Base-by-base conservation (phyloP, 768 basidiomycete species). In the Podaxis pistillaris region DNA sequence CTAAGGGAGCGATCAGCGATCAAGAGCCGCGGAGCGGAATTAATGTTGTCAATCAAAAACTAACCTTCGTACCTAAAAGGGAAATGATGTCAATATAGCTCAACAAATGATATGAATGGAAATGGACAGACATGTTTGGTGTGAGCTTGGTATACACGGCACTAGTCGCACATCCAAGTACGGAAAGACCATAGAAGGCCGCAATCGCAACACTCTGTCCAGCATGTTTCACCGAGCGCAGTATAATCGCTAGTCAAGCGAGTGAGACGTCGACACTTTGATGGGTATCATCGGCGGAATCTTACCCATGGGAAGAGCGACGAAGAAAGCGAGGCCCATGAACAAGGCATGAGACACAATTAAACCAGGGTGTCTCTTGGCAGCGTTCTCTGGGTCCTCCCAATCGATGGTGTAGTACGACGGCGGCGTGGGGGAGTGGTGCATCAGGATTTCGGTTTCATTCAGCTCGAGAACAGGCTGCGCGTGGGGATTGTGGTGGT, bases 381-480 rank as follows among this genome's bases (percentile, higher is more conserved):
- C 73, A 8, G 74, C 70, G 60, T 79, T 63, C 26, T 68, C 82
- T 6, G 70, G 72, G 54, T 82, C 79, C 38, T 90, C 86, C 71
- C 87, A 83, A 72, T 96, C 94, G 66, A 89, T 83, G 13, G 90
- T 87, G 73, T 86, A 93, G 73, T 94, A 96, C 2, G 93, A 94
- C 0, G 88, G 85, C 0, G 91, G 91, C 0, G 89, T 90, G 0
- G 87, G 86, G 0, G 78, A 71, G 71, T 95, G 93, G 60, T 77
- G 74, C 66, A 84, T 71, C 36, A 85, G 76, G 53, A 94, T 75
- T 58, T 89, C 85, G 0, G 90, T 89, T 71, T 95, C 94, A 72
- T 96, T 92, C 60, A 96, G 78, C 63, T 82, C 76, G n/a, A 80
- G 66, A 26, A 85, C 65, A 13, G 88, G 87, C 3, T 79, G 79